Conservation (phyloP, 2,329 filamentous ascomycete species). For the Peltaster fructicola region DNA sequence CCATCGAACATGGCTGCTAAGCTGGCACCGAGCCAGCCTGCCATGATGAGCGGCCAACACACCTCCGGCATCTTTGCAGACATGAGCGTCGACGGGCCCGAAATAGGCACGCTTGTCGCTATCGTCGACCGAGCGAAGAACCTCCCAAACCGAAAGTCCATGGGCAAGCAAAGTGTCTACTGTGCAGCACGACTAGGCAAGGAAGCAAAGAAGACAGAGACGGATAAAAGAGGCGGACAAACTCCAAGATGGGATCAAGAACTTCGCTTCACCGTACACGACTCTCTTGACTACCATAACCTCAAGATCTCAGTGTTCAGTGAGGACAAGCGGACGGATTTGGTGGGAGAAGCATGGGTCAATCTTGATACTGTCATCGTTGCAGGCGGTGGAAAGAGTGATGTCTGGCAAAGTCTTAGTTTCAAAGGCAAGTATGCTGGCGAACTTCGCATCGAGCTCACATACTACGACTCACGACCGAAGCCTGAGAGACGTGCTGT, state of each 20-base stretch:
- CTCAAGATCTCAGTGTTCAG: constrained; percentile 94
- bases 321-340: constrained; percentile 91
- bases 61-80: constrained; percentile 88
- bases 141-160: constrained; percentile 85
- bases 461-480: constrained; percentile 79
- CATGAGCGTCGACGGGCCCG: constrained; percentile 79
- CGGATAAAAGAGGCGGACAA: constrained; percentile 84
- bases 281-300: constrained; percentile 89
- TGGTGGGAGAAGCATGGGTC: constrained; percentile 90
- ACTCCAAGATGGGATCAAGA: constrained; percentile 97
- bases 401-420: constrained; percentile 75
- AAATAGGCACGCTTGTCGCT: constrained; percentile 82
- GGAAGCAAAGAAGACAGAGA: constrained; percentile 92
- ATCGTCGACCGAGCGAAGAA: constrained; percentile 95
- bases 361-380: constrained; percentile 66
- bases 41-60: constrained; percentile 41
- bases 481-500: constrained; percentile 44
- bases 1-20: constrained; percentile 20
- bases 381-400: constrained; percentile 76
- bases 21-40: constrained; percentile 9
- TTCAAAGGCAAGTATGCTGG: constrained; percentile 92
- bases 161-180: constrained; percentile 97
- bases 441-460: constrained; percentile 86
- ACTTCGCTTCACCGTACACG: constrained; percentile 86
- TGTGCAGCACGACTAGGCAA: constrained; percentile 87